These are phyloP conservation scores for Suillus lakei DNA, from an alignment of 768 basidiomycete species.

Conservation along the genomic window DNA sequence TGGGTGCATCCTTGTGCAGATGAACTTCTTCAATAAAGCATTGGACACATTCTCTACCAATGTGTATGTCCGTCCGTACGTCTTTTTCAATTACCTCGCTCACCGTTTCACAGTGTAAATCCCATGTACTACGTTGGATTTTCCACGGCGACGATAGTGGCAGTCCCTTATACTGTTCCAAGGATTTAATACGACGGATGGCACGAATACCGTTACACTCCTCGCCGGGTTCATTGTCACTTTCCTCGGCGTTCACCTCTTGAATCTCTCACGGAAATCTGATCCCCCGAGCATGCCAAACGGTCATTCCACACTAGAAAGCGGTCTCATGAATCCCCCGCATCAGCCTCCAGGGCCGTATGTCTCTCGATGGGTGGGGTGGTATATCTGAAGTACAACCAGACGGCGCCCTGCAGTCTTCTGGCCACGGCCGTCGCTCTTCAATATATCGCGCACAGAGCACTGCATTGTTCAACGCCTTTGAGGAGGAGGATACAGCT, in stretches of 20 bases:
- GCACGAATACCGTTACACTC: conserved; percentile 83
- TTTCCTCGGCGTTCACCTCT: conserved; percentile 95
- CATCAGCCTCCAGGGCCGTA: conserved; percentile 78
- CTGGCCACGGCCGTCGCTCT: conserved; percentile 64
- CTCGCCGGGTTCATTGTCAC: conserved; percentile 90
- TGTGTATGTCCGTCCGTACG: conserved; percentile 63
- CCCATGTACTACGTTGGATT: conserved; percentile 99
- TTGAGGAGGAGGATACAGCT: conserved; percentile 57
- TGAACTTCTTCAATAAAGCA: conserved; percentile 99
- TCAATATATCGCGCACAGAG: conserved; percentile 71
- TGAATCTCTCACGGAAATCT: conserved; percentile 76
- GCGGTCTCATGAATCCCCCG: conserved; percentile 80
- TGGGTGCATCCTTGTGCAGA: conserved; percentile 87
- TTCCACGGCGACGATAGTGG: conserved; percentile 89
- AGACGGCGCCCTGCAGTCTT: conserved; percentile 29
- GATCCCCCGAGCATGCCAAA: conserved; percentile 47
- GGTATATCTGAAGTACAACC: conserved; percentile 38
- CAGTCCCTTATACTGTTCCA: conserved; percentile 96
- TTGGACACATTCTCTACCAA: conserved; percentile 97
- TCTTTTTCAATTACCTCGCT: background rate
- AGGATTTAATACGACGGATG: conserved; percentile 91
- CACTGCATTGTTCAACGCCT: conserved; percentile 75
- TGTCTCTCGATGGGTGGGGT: conserved; percentile 80
- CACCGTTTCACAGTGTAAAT: conserved; percentile 69
- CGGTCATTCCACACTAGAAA: conserved; percentile 61